These are phyloP conservation scores for Pichia sp. DNA, from an alignment of 1,139 yeast genomes.

Conservation along the genomic window DNA sequence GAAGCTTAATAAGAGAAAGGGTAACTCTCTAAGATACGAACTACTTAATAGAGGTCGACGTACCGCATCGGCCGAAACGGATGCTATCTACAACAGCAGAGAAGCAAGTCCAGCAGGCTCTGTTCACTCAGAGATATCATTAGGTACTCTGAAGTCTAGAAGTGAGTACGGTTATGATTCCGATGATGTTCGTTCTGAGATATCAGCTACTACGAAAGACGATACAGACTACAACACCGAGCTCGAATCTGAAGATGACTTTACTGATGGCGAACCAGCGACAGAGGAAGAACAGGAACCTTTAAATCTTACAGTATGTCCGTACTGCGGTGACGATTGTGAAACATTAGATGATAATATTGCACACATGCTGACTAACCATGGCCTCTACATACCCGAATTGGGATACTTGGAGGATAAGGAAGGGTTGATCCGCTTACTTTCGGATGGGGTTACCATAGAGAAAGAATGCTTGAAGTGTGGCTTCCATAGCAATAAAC, in stretches of 20 bases:
- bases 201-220: constrained; percentile 7
- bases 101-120: constrained; percentile 48
- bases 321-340: constrained; percentile 36
- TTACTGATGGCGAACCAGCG: background rate
- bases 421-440: constrained; percentile 38
- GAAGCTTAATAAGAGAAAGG: constrained; percentile 31
- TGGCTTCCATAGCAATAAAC: constrained; percentile 43
- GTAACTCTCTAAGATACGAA: constrained; percentile 25
- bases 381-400: constrained; percentile 48
- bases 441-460: constrained; percentile 37
- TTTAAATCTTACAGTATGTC: constrained; percentile 32
- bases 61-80: background rate
- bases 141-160: constrained; percentile 45
- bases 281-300: constrained; percentile 28
- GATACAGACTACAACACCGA: constrained; percentile 21
- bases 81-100: constrained; percentile 19
- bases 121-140: constrained; percentile 52
- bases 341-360: constrained; percentile 39
- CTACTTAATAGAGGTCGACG: constrained; percentile 18
- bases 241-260: constrained; percentile 21
- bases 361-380: constrained; percentile 40
- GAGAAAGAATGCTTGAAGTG: constrained; percentile 47
- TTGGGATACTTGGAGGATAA: constrained; percentile 35
- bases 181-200: constrained; percentile 14
- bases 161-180: constrained; percentile 17